Percentiles rank a stretch among this genome's conserved stretches.
Evolutionary conservation across 208 protist species (phyloP).

Genomic region (Acanthamoeba castellanii): DNA sequence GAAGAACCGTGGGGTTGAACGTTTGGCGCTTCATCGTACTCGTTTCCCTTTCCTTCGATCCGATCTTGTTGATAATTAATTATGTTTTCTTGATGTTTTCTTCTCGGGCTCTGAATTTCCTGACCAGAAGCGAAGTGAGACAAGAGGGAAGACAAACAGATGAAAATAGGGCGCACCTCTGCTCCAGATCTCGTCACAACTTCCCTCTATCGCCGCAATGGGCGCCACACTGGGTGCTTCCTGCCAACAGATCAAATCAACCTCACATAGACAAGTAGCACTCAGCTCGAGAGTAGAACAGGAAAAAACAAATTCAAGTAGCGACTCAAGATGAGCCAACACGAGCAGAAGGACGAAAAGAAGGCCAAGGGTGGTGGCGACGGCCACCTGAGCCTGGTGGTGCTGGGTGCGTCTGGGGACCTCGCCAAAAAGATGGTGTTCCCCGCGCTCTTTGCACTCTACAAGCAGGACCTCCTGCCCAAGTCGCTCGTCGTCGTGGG

Average conservation of each 20-base stretch:
- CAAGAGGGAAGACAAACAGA: neutral
- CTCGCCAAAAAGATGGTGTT: constrained; percentile 85
- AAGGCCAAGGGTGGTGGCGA: neutral
- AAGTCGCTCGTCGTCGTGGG: constrained; percentile 77
- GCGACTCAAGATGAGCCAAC: neutral
- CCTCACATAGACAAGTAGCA: neutral
- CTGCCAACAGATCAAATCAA: neutral
- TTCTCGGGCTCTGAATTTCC: neutral
- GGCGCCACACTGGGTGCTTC: too few species aligned
- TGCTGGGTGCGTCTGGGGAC: constrained; percentile 73
- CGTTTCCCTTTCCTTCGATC: neutral
- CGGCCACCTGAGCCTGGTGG: neutral
- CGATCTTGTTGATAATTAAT: too few species aligned
- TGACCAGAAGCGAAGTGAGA: neutral
- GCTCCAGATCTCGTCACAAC: neutral
- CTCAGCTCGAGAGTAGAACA: neutral
- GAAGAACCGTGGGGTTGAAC: neutral
- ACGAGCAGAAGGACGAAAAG: neutral
- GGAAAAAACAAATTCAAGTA: neutral
- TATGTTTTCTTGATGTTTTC: too few species aligned
- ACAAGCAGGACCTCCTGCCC: constrained; percentile 77
- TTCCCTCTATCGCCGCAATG: neutral
- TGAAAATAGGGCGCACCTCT: neutral
- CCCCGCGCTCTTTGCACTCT: constrained; percentile 83
- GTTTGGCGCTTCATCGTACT: neutral